Evolutionary conservation across 228 moss, liverwort and hornwort genomes (phyloP), one percentile per base, ranked within the genome.

Genomic region (Sphagnum magellanicum): DNA sequence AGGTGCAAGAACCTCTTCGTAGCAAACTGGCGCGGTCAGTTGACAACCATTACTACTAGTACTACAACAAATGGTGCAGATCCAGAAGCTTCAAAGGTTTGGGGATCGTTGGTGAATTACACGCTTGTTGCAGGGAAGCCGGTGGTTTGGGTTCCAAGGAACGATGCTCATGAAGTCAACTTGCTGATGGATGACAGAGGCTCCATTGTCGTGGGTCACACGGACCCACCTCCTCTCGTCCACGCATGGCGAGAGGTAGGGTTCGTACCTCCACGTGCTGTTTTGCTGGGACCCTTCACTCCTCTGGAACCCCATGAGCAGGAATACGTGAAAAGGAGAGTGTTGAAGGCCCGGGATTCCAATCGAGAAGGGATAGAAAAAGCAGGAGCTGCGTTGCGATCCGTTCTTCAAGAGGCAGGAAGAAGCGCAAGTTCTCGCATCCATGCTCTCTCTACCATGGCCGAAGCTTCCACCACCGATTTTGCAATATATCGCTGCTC

Each of bases 21-120:
- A 48, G 80, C 91, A 50, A 94, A 91, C 73, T 94, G 94, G 94
- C 79, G 91, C 70, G 84, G 89, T 58, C 91, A 94, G 72, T 60
- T 94, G 3, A 91, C 89, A 60, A 81, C 91, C 12, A 75, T 94
- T 0, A 88, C 81, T 63, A 7, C 63, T 3, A 63, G 8, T 8
- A n/a, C 8, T 16, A 63, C 16, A 62, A 77, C 73, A 4, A 79
- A 5, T 14, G 78, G 78, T 16, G 80, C 83, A 6, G 76, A 75
- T 72, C 81, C 87, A 50, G 78, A 78, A 16, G 81, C 83, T 50
- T 60, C 81, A 16, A 88, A 80, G 49, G 82, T 94, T 47, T 81
- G 89, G 71, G 91, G 94, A 60, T 89, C 94, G 32, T 16, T 91
- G 32, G 82, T 76, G 6, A 82, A 78, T 16, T 94, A 76, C 53